Percentiles rank a stretch among this genome's conserved stretches.
Conservation (phyloP, 2,329 filamentous ascomycete species). For the Colletotrichum lentis region DNA sequence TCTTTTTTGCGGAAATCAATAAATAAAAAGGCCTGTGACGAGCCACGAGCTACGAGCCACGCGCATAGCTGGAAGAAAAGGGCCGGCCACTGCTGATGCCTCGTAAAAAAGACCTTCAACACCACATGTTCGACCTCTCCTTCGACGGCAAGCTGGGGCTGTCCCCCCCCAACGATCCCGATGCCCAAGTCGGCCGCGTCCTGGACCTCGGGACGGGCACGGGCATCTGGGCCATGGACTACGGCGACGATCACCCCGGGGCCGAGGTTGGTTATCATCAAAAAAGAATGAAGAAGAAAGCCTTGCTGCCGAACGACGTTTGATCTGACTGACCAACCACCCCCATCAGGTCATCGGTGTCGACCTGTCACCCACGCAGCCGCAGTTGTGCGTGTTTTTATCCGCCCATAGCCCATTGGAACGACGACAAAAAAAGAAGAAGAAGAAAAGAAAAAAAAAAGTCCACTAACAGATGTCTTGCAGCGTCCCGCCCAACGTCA, state of each 20-base stretch:
- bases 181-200: conserved; percentile 36
- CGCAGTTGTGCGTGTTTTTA: conserved; percentile 44
- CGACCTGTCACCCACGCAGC: conserved; percentile 53
- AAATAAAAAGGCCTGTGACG: no score
- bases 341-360: conserved; percentile 46
- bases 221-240: conserved; percentile 51
- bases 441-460: no score
- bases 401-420: no score
- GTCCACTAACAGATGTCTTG: neutral
- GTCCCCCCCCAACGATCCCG: conserved; percentile 33
- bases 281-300: no score
- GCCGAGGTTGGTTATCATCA: conserved; percentile 40
- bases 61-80: no score
- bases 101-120: conserved; percentile 55
- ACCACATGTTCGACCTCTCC: conserved; percentile 61
- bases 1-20: fast-evolving
- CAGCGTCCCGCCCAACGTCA: conserved; percentile 52
- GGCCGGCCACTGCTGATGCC: neutral
- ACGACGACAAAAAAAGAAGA: no score
- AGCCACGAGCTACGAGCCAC: no score
- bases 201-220: conserved; percentile 45
- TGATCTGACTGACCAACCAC: neutral
- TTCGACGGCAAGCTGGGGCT: conserved; percentile 45
- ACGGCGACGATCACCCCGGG: conserved; percentile 50
- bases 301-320: no score